Conservation (phyloP, 176 grass and related monocot species). For the Triticum dicoccoides region DNA sequence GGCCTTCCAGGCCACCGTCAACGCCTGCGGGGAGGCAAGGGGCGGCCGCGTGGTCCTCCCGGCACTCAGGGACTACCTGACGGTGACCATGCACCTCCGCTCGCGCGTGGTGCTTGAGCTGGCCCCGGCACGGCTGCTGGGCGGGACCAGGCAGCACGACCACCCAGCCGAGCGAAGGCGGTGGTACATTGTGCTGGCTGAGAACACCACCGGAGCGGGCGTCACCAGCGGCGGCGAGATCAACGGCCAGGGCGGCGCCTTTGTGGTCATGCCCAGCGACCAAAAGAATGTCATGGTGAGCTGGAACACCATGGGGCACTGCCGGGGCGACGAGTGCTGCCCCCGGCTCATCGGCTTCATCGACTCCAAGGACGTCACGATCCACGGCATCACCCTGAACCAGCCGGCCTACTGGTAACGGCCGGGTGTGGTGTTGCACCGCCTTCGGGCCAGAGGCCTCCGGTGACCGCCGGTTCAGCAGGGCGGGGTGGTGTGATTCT, state of each 20-base stretch:
- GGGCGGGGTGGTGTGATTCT: no score
- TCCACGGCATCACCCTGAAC: constrained; percentile 71
- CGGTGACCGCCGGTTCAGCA: no score
- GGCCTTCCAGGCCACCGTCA: constrained; percentile 71
- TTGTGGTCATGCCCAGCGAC: constrained; percentile 55
- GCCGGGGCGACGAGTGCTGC: constrained; percentile 71
- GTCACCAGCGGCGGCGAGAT: constrained; percentile 87
- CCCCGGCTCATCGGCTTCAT: constrained; percentile 82
- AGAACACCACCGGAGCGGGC: constrained; percentile 67
- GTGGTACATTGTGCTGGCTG: constrained; percentile 91
- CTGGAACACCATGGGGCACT: constrained; percentile 80
- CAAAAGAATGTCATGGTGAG: constrained; percentile 94
- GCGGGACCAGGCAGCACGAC: constrained; percentile 68
- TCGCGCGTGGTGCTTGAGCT: constrained; percentile 69
- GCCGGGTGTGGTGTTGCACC: no score
- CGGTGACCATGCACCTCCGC: constrained; percentile 71
- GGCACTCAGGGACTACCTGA: constrained; percentile 68
- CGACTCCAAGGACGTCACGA: constrained; percentile 61
- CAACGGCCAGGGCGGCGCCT: constrained; percentile 79
- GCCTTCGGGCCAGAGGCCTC: no score
- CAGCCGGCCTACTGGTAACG: constrained; percentile 67
- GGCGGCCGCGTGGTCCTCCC: constrained; percentile 65
- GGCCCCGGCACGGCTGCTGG: constrained; percentile 54
- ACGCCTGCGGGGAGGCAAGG: constrained; percentile 48
- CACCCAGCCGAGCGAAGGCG: constrained; percentile 57